Evolutionary conservation across 2,329 filamentous ascomycete species (phyloP), one percentile per base, ranked within the genome.

Genomic region (Ophiostoma sp.): DNA sequence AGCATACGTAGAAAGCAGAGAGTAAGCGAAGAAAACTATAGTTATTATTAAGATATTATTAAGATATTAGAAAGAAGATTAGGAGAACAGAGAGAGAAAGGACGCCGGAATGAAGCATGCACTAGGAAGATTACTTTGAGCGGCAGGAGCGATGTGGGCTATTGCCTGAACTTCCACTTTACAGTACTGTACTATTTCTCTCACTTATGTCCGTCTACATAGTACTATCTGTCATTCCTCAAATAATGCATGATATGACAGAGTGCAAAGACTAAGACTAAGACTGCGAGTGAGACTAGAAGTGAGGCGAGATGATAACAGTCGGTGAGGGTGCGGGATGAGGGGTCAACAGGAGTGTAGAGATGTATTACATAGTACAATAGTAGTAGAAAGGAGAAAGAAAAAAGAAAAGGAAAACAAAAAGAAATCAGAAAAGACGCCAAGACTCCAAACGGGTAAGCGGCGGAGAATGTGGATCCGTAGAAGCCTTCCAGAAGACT

Each of bases 401-500:
- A 11, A 39, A 11, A 41, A 8, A 6, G 17, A 3, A 23, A n/a
- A 52, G 52, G n/a, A n/a, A n/a, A n/a, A n/a, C n/a, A n/a, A n/a
- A n/a, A n/a, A 13, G 10, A 27, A 57, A 15, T 27, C 39, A 41
- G 39, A 27, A 27, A 54, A 48, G 13, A 4, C 11, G 52, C 52
- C 52, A 57, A 57, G 23, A 27, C 4, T n/a, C 52, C 52, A 57
- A 57, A 27, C n/a, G 15, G n/a, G 52, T 57, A 57, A 57, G 52
- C 52, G 62, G 31, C 35, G 62, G 33, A 65, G n/a, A 39, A 65
- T n/a, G 7, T 65, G 62, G 62, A 65, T 15, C 15, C 35, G 27
- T 33, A 15, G 62, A 65, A 65, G 62, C 33, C 33, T 65, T 65
- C 62, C 62, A 65, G 62, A 65, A 65, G 62, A 36, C 35, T 65